Base-by-base conservation (phyloP, 2,329 filamentous ascomycete species). In the Lasiodiplodia hormozganensis region DNA sequence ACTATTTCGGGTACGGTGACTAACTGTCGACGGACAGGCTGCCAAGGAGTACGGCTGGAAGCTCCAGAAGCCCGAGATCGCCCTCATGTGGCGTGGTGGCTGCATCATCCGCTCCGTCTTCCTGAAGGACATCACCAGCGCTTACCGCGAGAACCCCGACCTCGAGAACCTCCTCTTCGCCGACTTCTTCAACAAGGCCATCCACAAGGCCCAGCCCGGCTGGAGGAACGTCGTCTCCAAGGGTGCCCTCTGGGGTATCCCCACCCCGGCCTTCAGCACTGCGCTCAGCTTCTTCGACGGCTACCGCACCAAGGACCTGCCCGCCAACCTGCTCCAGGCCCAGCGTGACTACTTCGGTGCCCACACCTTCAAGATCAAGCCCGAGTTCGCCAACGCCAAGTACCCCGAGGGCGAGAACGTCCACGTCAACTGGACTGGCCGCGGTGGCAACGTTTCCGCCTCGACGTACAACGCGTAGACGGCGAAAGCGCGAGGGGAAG, bases 61-160 rank as follows among this genome's bases (percentile, higher is more conserved):
- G 89, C 91, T 99, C 76, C 97, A 99, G 92, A 98, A 98, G 92
- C 96, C 96, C 73, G 97, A 96, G 77, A 99, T 99, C 79, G 96
- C 96, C 76, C 92, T 99, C 80, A 99, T 99, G 96, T 99, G 96
- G 96, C 93, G 96, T 82, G 96, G 96, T 86, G 96, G 96, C 76
- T 99, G 96, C 89, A 99, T 99, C 78, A 99, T 99, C 86, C 95
- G 96, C 83, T 98, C 96, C 74, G 96, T 99, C 80, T 99, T 99
- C 93, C 87, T 99, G 74, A 98, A 98, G 90, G 95, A 99, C 83
- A 99, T 99, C 85, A 99, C 96, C 76, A 91, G 91, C 74, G 96
- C 96, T 66, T 99, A 97, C 90, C 95, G 95, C 85, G 90, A 88
- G 75, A 90, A 97, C 87, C 92, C 93, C 73, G 92, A 97, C 73